phyloP scores from a whole-genome alignment of 2,329 filamentous ascomycete genomes.

The Talaromyces amestolkiae region DNA sequence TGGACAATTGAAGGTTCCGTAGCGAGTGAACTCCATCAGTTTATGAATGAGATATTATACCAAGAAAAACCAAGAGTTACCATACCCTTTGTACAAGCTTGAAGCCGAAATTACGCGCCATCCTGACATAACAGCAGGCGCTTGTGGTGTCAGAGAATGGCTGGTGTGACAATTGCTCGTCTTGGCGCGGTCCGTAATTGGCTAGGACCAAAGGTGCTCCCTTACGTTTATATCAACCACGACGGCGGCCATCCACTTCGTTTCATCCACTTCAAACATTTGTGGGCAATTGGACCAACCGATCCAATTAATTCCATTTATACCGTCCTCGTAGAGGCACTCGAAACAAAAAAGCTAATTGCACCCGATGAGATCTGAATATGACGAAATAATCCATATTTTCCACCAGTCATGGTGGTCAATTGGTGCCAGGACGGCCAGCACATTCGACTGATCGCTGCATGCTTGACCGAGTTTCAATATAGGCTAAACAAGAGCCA shows the following conservation, averaged over 20 bases:
- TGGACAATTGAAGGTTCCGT: neutral
- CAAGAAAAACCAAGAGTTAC: neutral
- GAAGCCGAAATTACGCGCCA: conserved; percentile 6
- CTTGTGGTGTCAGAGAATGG: neutral
- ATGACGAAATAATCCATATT: neutral
- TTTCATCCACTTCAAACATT: conserved; percentile 2
- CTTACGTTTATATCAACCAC: conserved; percentile 1
- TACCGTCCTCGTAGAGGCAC: neutral
- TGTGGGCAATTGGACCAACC: neutral
- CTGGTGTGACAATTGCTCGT: neutral
- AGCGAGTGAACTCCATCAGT: neutral
- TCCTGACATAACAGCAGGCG: neutral
- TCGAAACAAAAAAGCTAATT: conserved; percentile 4
- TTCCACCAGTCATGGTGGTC: neutral
- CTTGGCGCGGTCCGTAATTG: neutral
- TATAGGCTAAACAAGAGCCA: neutral
- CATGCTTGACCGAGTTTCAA: neutral
- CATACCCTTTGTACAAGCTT: no score
- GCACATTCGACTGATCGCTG: neutral
- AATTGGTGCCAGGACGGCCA: neutral
- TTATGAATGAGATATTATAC: no score
- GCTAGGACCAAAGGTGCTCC: neutral
- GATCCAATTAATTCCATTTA: neutral
- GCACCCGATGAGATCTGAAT: neutral
- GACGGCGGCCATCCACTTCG: neutral